Evolutionary conservation across 202 grass and related monocot species (phyloP).

Genomic region (Zizania palustris): DNA sequence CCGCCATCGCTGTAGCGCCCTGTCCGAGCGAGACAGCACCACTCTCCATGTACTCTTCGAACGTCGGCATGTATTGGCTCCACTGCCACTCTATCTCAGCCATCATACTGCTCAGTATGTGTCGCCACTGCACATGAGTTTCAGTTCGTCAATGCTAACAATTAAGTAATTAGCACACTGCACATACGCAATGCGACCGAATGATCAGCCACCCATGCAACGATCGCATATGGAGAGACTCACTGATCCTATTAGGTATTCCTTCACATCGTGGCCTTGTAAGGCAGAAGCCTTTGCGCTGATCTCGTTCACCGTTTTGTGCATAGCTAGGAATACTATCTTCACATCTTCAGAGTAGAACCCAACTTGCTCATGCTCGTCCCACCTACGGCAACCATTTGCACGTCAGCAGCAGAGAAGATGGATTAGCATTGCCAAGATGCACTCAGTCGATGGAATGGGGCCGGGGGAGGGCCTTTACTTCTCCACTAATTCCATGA

Average conservation of each 20-base stretch:
- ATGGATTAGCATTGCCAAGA: slow-evolving; percentile 15
- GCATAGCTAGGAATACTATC: slow-evolving; percentile 58
- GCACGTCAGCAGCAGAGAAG: neutral
- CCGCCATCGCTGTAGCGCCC: slow-evolving; percentile 62
- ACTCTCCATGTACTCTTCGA: slow-evolving; percentile 70
- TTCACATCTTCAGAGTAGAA: slow-evolving; percentile 66
- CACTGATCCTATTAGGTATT: slow-evolving; percentile 51
- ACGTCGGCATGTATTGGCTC: slow-evolving; percentile 51
- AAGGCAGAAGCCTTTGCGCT: slow-evolving; percentile 50
- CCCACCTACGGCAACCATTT: slow-evolving; percentile 51
- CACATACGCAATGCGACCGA: too few species aligned
- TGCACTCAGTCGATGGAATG: neutral
- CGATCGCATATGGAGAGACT: neutral
- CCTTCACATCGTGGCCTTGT: slow-evolving; percentile 51
- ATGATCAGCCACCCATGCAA: neutral
- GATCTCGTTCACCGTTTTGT: slow-evolving; percentile 52
- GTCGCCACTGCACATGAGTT: slow-evolving; percentile 54
- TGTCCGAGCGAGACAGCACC: slow-evolving; percentile 55
- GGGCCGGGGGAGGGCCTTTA: slow-evolving; percentile 22
- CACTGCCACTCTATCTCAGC: slow-evolving; percentile 61
- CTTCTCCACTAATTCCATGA: slow-evolving; percentile 67
- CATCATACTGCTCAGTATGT: slow-evolving; percentile 68
- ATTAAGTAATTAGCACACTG: neutral
- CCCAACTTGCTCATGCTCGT: slow-evolving; percentile 47
- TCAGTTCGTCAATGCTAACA: slow-evolving; percentile 13